Evolutionary conservation across 1,284 basidiomycete species (phyloP).

Genomic region (Boletus sp.): DNA sequence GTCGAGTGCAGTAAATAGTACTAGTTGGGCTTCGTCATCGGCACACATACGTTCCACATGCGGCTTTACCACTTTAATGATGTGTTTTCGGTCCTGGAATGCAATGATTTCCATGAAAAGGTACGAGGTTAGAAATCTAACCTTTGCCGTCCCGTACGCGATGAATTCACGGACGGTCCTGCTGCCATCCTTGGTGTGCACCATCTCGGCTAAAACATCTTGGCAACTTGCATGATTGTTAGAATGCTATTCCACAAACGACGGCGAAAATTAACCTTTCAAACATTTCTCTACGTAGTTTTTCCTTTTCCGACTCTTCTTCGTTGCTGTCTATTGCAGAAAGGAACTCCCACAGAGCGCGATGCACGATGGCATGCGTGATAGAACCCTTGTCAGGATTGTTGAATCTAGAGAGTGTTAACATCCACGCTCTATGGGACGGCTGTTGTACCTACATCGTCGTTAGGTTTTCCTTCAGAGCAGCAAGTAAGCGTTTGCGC

Average conservation of each 20-base stretch:
- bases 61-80: conserved; percentile 83
- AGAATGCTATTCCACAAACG: conserved; percentile 3
- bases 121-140: conserved; percentile 29
- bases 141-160: conserved; percentile 80
- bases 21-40: conserved; percentile 86
- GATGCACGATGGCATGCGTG: conserved; percentile 84
- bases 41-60: conserved; percentile 84
- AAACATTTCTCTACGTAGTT: conserved; percentile 36
- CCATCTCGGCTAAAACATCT: conserved; percentile 86
- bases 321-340: conserved; percentile 52
- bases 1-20: conserved; percentile 86
- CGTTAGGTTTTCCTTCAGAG: conserved; percentile 73
- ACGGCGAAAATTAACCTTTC: conserved; percentile 22
- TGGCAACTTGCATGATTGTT: conserved; percentile 58
- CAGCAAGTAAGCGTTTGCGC: conserved; percentile 64
- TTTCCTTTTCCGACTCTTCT: conserved; percentile 66
- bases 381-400: conserved; percentile 88
- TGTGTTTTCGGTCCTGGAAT: conserved; percentile 81
- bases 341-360: conserved; percentile 79
- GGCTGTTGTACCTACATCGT: conserved; percentile 62
- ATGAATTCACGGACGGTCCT: conserved; percentile 84
- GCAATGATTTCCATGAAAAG: conserved; percentile 1
- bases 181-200: conserved; percentile 90
- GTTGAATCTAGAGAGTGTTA: conserved; percentile 64
- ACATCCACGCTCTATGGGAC: not conserved